These are phyloP conservation scores for Solanum chiquidenum DNA, from an alignment of 257 asterid species.

Conservation along the genomic window DNA sequence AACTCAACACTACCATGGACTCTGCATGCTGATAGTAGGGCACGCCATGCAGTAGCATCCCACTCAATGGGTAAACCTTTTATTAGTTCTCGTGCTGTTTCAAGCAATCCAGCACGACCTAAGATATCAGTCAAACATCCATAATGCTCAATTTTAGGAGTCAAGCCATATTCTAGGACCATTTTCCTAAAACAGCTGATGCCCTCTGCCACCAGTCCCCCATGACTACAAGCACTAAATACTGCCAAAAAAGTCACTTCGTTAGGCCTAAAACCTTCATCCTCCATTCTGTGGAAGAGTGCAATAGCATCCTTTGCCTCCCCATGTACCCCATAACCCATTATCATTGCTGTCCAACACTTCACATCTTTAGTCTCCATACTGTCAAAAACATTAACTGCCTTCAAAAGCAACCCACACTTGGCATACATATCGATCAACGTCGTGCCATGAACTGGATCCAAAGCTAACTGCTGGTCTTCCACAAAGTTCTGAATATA, in stretches of 20 bases:
- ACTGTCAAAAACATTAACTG: constrained; percentile 23
- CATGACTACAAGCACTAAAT: constrained; percentile 56
- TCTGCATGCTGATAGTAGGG: constrained; percentile 55
- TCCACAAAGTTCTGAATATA: constrained; percentile 16
- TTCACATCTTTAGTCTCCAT: constrained; percentile 42
- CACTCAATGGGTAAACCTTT: constrained; percentile 32
- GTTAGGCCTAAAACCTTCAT: constrained; percentile 40
- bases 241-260: constrained; percentile 60
- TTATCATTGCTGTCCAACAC: constrained; percentile 57
- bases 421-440: constrained; percentile 50
- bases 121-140: constrained; percentile 54
- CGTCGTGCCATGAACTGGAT: constrained; percentile 47
- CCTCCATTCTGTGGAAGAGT: constrained; percentile 40
- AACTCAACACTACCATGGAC: constrained; percentile 40
- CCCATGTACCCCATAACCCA: constrained; percentile 40
- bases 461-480: constrained; percentile 24
- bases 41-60: constrained; percentile 58
- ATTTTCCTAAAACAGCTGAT: constrained; percentile 31
- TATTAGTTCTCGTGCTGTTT: constrained; percentile 40
- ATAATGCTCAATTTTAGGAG: constrained; percentile 50
- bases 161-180: constrained; percentile 33
- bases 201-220: constrained; percentile 47
- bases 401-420: constrained; percentile 45
- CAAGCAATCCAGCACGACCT: constrained; percentile 54
- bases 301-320: constrained; percentile 27